Conservation (phyloP, 371 early-diverging fungal species). For the Mortierella sp. region DNA sequence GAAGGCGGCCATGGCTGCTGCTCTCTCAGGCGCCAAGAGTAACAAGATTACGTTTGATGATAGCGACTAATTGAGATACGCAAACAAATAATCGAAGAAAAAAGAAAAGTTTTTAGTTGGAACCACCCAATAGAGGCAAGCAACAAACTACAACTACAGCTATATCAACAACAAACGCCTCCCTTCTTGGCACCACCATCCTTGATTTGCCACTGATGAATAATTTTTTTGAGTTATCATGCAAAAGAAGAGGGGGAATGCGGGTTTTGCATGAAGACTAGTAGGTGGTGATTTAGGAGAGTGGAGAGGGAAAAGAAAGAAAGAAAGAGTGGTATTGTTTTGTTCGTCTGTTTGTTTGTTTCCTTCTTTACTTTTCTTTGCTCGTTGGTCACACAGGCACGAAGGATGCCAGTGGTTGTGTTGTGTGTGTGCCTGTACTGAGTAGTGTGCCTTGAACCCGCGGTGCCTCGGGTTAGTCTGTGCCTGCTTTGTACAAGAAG, state of each 20-base stretch:
- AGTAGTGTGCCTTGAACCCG: too few species aligned
- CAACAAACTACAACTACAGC: neutral
- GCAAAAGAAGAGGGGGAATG: neutral
- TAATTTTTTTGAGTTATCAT: neutral
- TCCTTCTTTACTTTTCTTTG: neutral
- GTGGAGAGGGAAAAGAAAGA: neutral
- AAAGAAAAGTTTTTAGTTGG: neutral
- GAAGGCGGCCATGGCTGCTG: conserved; percentile 52
- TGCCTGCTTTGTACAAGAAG: too few species aligned
- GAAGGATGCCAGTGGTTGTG: neutral
- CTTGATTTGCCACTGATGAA: neutral
- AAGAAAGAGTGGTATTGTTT: too few species aligned
- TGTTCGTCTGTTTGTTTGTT: neutral
- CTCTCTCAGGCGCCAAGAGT: conserved; percentile 56
- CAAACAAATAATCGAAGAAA: neutral
- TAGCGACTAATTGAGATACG: conserved; percentile 29
- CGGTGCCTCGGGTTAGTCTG: too few species aligned
- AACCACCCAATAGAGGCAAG: neutral
- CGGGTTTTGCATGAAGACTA: neutral
- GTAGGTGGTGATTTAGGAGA: neutral
- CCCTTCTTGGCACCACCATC: neutral
- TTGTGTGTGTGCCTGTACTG: neutral
- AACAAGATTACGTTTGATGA: conserved; percentile 59
- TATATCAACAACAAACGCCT: neutral
- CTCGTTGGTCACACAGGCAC: neutral